Evolutionary conservation across 1,284 basidiomycete species (phyloP).

Genomic region (Naganishia cerealis): DNA sequence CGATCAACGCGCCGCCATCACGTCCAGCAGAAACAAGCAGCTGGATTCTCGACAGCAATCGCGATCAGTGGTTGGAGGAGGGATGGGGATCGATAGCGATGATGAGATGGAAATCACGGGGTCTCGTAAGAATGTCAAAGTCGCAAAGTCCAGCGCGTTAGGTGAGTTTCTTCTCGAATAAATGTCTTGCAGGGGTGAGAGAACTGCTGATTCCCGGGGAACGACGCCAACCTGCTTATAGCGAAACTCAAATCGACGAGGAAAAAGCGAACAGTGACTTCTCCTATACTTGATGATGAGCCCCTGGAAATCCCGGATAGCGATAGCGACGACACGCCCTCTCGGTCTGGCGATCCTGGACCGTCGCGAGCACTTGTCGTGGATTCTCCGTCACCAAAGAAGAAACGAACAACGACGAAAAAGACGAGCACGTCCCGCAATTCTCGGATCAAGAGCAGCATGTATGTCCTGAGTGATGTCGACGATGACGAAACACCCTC

Average conservation of each 20-base stretch:
- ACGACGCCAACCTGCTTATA: not conserved
- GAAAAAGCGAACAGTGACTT: conserved; percentile 7
- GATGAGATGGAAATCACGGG: conserved; percentile 26
- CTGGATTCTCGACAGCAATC: not conserved
- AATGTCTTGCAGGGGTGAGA: too few relatives aligned
- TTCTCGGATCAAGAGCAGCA: conserved; percentile 8
- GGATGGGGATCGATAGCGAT: conserved; percentile 5
- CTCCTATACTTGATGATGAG: not conserved
- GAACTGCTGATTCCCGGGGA: not conserved
- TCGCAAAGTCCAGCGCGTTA: not conserved
- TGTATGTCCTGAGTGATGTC: conserved; percentile 18
- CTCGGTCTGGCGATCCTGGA: not conserved
- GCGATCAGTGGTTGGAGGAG: not conserved
- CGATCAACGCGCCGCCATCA: conserved; percentile 18
- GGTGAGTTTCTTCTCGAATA: conserved; percentile 10
- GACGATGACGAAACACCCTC: conserved; percentile 14
- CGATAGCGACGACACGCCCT: conserved; percentile 8
- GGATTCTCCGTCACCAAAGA: conserved; percentile 25
- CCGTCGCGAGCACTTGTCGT: conserved; percentile 11
- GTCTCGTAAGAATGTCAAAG: conserved; percentile 18
- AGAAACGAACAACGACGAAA: conserved; percentile 18
- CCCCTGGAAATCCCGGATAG: conserved; percentile 18
- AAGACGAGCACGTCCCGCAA: not conserved
- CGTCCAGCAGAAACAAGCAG: conserved; percentile 20
- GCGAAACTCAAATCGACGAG: conserved; percentile 14